Conservation (phyloP, 1,139 yeast genomes). For the Nakaseomyces glabratus region DNA sequence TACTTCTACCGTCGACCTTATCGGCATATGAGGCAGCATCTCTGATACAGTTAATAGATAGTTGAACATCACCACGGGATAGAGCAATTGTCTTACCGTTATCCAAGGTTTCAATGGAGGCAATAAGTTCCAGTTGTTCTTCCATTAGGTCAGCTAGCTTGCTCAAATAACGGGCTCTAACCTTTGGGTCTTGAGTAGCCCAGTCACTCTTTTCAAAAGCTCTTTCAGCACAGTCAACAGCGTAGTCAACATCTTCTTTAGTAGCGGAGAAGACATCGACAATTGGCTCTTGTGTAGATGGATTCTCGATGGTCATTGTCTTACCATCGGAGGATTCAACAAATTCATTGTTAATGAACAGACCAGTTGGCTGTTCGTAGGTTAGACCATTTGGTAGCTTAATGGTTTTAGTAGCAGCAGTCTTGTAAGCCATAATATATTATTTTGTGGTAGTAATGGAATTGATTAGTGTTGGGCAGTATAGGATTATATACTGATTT, state of each 20-base stretch:
- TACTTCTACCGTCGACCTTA: constrained; percentile 60
- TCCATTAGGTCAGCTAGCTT: constrained; percentile 49
- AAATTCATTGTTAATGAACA: constrained; percentile 76
- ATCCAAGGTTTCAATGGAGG: constrained; percentile 52
- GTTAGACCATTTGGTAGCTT: constrained; percentile 49
- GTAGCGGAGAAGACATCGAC: constrained; percentile 47
- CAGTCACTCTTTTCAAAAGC: constrained; percentile 43
- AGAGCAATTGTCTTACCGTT: constrained; percentile 49
- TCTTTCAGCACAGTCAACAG: constrained; percentile 50
- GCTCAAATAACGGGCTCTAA: constrained; percentile 38
- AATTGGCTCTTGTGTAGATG: constrained; percentile 53
- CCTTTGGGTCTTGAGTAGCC: constrained; percentile 37
- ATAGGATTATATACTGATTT: no score
- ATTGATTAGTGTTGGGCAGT: no score
- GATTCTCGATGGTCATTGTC: constrained; percentile 53
- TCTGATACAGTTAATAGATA: constrained; percentile 46
- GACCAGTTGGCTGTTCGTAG: constrained; percentile 64
- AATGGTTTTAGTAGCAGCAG: constrained; percentile 34
- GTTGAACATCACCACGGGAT: constrained; percentile 47
- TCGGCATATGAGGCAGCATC: constrained; percentile 85
- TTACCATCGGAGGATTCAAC: constrained; percentile 54
- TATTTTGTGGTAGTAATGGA: not conserved
- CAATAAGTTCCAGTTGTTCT: constrained; percentile 39
- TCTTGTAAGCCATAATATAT: constrained; percentile 9
- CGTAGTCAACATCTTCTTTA: constrained; percentile 54